A percentile compares a stretch with the other conserved stretches of the same genome.
phyloP scores from a whole-genome alignment of 495 filamentous ascomycete species.

The Aspergillus sclerotiicarbonarius region DNA sequence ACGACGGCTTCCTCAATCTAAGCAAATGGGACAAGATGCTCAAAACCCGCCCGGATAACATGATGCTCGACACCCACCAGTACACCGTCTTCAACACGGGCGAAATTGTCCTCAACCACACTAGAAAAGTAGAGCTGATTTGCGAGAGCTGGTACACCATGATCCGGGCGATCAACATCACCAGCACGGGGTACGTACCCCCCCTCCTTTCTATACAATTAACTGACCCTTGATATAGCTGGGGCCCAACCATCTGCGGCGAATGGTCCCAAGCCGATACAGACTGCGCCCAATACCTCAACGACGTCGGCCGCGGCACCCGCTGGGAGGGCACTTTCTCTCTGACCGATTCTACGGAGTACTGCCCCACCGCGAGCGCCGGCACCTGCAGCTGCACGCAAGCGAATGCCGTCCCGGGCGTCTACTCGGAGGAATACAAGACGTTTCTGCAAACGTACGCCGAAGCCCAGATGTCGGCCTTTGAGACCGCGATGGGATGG shows the following conservation, averaged over 20 bases:
- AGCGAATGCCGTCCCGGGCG: constrained; percentile 69
- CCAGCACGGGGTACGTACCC: constrained; percentile 59
- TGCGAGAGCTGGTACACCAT: constrained; percentile 84
- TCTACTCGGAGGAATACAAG: constrained; percentile 76
- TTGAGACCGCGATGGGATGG: constrained; percentile 92
- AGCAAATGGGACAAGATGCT: constrained; percentile 75
- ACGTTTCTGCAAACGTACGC: constrained; percentile 84
- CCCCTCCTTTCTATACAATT: background rate
- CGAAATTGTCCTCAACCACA: constrained; percentile 71
- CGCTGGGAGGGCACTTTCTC: constrained; percentile 85
- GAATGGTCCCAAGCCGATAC: constrained; percentile 99
- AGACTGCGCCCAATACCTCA: constrained; percentile 84
- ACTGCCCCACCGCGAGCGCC: constrained; percentile 64
- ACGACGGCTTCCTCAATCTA: constrained; percentile 82
- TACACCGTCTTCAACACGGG: constrained; percentile 84
- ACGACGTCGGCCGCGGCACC: constrained; percentile 83
- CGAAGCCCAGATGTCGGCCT: constrained; percentile 90
- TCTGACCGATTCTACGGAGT: constrained; percentile 59
- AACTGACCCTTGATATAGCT: constrained; percentile 40
- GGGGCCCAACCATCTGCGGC: constrained; percentile 94
- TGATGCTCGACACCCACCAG: constrained; percentile 91
- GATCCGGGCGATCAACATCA: constrained; percentile 66
- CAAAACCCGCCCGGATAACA: constrained; percentile 41
- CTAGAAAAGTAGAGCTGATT: constrained; percentile 75
- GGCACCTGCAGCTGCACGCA: constrained; percentile 65